These are phyloP conservation scores for Rosa persica DNA, from an alignment of 306 rosid genomes.

Conservation along the genomic window DNA sequence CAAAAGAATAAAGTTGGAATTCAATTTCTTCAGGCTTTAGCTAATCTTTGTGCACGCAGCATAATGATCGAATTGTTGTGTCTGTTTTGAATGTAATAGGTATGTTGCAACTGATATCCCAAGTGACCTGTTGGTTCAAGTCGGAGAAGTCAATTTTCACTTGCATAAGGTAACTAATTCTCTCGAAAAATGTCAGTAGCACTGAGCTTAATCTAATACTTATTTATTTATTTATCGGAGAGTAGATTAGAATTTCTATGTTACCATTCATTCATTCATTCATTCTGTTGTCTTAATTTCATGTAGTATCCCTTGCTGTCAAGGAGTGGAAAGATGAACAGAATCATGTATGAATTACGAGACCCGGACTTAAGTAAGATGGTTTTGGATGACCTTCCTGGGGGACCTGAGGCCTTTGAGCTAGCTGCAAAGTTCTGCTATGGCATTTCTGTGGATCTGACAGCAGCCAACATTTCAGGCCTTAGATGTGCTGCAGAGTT, in stretches of 20 bases:
- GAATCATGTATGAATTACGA: constrained; percentile 68
- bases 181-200: background rate
- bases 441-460: constrained; percentile 88
- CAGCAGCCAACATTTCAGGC: constrained; percentile 94
- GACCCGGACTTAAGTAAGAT: constrained; percentile 64
- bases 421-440: constrained; percentile 92
- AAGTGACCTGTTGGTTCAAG: constrained; percentile 76
- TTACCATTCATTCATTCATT: constrained; percentile 16
- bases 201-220: background rate
- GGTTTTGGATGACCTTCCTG: constrained; percentile 80
- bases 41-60: background rate
- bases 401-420: constrained; percentile 85
- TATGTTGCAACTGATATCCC: constrained; percentile 90
- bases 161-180: constrained; percentile 70
- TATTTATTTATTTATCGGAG: background rate
- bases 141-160: constrained; percentile 68
- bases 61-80: background rate
- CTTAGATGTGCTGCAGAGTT: constrained; percentile 94
- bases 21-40: background rate
- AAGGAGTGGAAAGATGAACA: constrained; percentile 88
- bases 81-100: constrained; percentile 41
- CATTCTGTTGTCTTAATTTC: constrained; percentile 17
- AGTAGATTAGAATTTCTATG: background rate
- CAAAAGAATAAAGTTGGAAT: background rate
- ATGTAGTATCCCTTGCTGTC: constrained; percentile 84